These are phyloP conservation scores for Quercus glauca DNA, from an alignment of 306 rosid species.

Conservation along the genomic window DNA sequence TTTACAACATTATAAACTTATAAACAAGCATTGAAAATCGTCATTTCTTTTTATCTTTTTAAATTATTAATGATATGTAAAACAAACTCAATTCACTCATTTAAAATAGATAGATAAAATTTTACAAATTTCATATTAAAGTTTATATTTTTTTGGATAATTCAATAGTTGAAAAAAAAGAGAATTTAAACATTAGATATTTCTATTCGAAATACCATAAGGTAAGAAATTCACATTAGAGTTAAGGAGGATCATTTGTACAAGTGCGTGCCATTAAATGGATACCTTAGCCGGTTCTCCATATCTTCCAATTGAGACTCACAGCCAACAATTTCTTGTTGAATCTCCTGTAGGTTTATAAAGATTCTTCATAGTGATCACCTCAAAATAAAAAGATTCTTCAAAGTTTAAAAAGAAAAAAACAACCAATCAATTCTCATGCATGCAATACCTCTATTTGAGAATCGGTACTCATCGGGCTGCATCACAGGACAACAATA, in stretches of 20 bases:
- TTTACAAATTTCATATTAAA: too few relatives aligned
- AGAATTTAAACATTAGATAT: too few relatives aligned
- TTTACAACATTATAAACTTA: too few relatives aligned
- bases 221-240: too few relatives aligned
- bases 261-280: not conserved
- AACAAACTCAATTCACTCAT: too few relatives aligned
- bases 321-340: constrained; percentile 35
- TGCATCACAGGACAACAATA: constrained; percentile 18
- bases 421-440: not conserved
- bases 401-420: not conserved
- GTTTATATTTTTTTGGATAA: too few relatives aligned
- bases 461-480: constrained; percentile 31
- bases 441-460: constrained; percentile 48
- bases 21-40: too few relatives aligned
- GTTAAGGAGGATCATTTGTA: not conserved
- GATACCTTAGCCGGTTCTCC: constrained; percentile 51
- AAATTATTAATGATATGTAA: too few relatives aligned
- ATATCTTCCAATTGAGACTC: constrained; percentile 45
- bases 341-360: constrained; percentile 40
- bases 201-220: too few relatives aligned
- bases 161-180: too few relatives aligned
- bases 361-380: not conserved
- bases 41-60: too few relatives aligned
- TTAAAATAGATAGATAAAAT: too few relatives aligned
- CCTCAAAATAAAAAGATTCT: not conserved